Evolutionary conservation across 2,329 filamentous ascomycete species (phyloP).

Genomic region (Aureobasidium sp.): DNA sequence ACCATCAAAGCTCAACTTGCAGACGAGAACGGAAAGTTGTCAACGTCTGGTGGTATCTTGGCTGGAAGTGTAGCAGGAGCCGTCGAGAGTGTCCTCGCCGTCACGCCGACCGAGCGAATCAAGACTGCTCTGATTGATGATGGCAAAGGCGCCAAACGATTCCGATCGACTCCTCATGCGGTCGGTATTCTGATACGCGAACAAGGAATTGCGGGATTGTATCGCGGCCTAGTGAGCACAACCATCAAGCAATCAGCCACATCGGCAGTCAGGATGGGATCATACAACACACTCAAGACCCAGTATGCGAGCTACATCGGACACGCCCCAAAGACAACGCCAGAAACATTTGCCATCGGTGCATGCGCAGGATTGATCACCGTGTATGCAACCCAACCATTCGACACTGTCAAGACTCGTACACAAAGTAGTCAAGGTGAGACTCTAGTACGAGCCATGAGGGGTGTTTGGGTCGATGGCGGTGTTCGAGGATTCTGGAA

Average conservation of each 20-base stretch:
- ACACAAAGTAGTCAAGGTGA: conserved; percentile 30
- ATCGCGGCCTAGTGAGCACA: conserved; percentile 40
- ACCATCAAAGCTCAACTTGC: conserved; percentile 25
- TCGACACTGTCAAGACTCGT: conserved; percentile 38
- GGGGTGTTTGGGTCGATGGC: conserved; percentile 54
- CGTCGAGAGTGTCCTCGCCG: conserved; percentile 26
- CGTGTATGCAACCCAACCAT: conserved; percentile 38
- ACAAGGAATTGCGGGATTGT: conserved; percentile 38
- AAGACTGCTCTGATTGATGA: conserved; percentile 31
- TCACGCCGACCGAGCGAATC: conserved; percentile 28
- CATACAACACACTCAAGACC: conserved; percentile 41
- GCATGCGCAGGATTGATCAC: conserved; percentile 29
- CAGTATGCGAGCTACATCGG: conserved; percentile 26
- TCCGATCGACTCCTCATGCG: conserved; percentile 19
- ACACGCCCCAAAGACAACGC: conserved; percentile 22
- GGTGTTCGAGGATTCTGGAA: conserved; percentile 89
- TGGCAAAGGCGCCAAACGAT: conserved; percentile 22
- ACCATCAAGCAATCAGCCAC: conserved; percentile 45
- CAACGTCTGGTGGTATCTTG: conserved; percentile 24
- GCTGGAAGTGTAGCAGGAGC: conserved; percentile 27
- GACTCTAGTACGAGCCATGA: conserved; percentile 24
- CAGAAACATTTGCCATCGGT: conserved; percentile 25
- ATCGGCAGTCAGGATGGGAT: conserved; percentile 43
- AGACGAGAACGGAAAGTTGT: conserved; percentile 24
- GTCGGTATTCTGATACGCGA: conserved; percentile 28